Percentiles rank a stretch among this genome's conserved stretches.
Conservation (phyloP, 495 filamentous ascomycete genomes). For the Rhizodiscina lignyota region DNA sequence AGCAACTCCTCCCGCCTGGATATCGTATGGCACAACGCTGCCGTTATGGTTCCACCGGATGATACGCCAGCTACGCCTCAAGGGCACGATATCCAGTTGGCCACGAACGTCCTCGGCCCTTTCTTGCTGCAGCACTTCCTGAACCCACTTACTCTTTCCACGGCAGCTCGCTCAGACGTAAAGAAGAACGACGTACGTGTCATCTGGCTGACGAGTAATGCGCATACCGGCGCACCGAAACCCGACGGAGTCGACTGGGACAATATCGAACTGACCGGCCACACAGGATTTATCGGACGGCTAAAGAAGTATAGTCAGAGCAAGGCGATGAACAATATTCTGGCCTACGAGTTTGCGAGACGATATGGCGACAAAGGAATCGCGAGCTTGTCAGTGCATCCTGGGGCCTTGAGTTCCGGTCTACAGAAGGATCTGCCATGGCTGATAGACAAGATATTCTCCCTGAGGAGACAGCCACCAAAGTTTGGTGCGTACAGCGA, state of each 20-base stretch:
- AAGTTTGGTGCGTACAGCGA: neutral
- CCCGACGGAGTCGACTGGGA: neutral
- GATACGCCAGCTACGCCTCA: neutral
- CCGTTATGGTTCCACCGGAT: neutral
- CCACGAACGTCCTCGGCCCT: neutral
- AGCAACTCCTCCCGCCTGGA: neutral
- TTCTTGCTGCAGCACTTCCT: neutral
- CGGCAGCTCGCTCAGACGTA: neutral
- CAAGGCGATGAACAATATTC: neutral
- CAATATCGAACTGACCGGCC: neutral
- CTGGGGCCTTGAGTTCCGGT: neutral
- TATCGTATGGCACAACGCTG: neutral
- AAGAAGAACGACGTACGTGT: neutral
- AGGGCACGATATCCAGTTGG: neutral
- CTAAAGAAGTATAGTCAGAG: neutral
- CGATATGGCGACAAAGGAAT: neutral
- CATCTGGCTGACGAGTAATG: neutral
- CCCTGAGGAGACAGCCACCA: neutral
- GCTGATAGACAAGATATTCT: neutral
- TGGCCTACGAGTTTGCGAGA: neutral
- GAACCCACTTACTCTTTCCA: neutral
- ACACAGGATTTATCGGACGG: neutral
- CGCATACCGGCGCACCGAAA: neutral
- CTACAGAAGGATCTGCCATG: neutral
- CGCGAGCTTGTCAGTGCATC: neutral